Evolutionary conservation across 2,329 filamentous ascomycete species (phyloP).

Genomic region (Lecanicillium sp.): DNA sequence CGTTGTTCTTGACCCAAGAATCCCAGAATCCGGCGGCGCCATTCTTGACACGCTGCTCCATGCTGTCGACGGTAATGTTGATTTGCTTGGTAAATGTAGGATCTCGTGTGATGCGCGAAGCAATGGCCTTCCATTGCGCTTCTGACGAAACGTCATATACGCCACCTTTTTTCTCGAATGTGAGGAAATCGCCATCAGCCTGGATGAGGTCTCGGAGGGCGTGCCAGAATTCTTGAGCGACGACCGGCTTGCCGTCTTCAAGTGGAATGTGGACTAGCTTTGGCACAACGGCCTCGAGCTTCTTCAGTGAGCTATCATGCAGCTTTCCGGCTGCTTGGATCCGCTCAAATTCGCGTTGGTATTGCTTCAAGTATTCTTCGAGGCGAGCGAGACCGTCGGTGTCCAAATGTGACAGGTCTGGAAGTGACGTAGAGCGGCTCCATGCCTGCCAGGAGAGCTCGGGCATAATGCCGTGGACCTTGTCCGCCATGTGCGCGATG

Average conservation of each 20-base stretch:
- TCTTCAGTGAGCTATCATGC: conserved; percentile 33
- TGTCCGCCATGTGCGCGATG: conserved; percentile 16
- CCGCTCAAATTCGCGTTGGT: conserved; percentile 25
- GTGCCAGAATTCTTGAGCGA: conserved; percentile 59
- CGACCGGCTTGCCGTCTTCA: conserved; percentile 44
- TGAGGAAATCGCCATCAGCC: conserved; percentile 41
- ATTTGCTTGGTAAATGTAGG: conserved; percentile 24
- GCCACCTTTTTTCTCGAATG: conserved; percentile 35
- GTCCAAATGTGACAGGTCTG: conserved; percentile 12
- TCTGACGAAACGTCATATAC: conserved; percentile 37
- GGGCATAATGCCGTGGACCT: conserved; percentile 15
- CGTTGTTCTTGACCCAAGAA: conserved; percentile 47
- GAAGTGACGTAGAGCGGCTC: not conserved
- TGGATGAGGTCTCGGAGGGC: conserved; percentile 53
- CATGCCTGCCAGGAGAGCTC: conserved; percentile 9
- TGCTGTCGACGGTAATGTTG: conserved; percentile 21
- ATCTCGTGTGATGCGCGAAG: conserved; percentile 34
- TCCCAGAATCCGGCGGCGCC: conserved; percentile 40
- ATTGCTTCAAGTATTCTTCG: conserved; percentile 21
- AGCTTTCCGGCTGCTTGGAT: conserved; percentile 27
- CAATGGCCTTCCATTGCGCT: conserved; percentile 41
- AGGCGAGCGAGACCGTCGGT: conserved; percentile 18
- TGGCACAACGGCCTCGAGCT: conserved; percentile 48
- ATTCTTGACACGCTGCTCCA: conserved; percentile 17
- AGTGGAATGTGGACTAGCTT: conserved; percentile 50